Percentiles rank a stretch among this genome's conserved stretches.
These are phyloP conservation scores for Pyrenula aspistea DNA, from an alignment of 495 filamentous ascomycete genomes.

Conservation along the genomic window DNA sequence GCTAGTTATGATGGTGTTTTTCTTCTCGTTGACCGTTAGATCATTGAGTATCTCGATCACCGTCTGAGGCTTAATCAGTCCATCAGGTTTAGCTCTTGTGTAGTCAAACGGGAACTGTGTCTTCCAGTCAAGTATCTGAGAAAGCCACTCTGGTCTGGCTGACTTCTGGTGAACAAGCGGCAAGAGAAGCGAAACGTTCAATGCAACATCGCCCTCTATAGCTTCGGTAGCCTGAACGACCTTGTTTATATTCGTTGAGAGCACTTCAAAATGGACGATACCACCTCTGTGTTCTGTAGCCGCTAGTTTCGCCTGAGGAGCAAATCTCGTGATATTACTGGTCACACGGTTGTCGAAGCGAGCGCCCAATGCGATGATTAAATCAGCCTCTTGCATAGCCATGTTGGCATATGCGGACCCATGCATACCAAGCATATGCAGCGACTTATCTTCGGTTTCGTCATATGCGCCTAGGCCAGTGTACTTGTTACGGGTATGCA, in stretches of 20 bases:
- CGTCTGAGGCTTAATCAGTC: slow-evolving; percentile 78
- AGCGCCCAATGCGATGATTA: slow-evolving; percentile 49
- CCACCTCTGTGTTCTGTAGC: slow-evolving; percentile 42
- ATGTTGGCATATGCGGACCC: slow-evolving; percentile 52
- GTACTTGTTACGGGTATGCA: slow-evolving; percentile 51
- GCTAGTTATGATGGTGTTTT: slow-evolving; percentile 73
- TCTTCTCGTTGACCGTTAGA: slow-evolving; percentile 58
- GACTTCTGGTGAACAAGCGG: slow-evolving; percentile 50
- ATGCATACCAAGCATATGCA: slow-evolving; percentile 56
- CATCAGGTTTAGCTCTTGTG: slow-evolving; percentile 54
- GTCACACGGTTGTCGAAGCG: slow-evolving; percentile 54
- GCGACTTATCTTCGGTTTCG: slow-evolving; percentile 41
- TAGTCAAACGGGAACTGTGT: slow-evolving; percentile 66
- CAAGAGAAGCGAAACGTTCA: slow-evolving; percentile 61
- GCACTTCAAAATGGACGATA: slow-evolving; percentile 54
- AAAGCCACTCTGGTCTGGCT: slow-evolving; percentile 74
- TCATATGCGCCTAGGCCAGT: slow-evolving; percentile 46
- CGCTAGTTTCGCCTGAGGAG: slow-evolving; percentile 43
- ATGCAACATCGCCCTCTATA: slow-evolving; percentile 47
- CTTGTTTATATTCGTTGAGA: slow-evolving; percentile 55
- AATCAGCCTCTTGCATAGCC: slow-evolving; percentile 51
- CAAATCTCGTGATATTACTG: slow-evolving; percentile 38
- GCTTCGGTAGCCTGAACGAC: slow-evolving; percentile 48
- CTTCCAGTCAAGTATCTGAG: slow-evolving; percentile 83
- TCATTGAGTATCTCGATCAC: slow-evolving; percentile 74